phyloP scores from a whole-genome alignment of 176 grass and related monocot species.

The Aegilops tauschii region DNA sequence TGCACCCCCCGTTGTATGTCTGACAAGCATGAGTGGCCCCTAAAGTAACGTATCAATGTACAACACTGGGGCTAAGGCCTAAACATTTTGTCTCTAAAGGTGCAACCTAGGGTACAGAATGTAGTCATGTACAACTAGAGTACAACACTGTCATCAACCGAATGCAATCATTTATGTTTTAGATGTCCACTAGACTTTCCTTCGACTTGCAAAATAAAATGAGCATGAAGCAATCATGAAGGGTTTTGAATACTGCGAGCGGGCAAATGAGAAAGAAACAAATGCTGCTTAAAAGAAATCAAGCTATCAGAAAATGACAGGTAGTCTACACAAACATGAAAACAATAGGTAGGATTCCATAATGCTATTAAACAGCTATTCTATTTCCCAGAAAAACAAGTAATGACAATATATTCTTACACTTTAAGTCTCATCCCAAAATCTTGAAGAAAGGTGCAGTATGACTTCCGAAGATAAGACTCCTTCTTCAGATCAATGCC shows the following conservation, averaged over 20 bases:
- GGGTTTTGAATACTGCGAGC: neutral
- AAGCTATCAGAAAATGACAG: neutral
- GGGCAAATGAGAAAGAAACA: neutral
- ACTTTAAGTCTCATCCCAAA: constrained; percentile 96
- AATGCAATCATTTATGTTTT: neutral
- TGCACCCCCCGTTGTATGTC: neutral
- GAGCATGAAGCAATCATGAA: neutral
- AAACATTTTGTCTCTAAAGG: neutral
- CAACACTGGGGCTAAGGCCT: neutral
- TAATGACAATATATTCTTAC: constrained; percentile 50
- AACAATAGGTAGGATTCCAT: neutral
- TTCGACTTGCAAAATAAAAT: neutral
- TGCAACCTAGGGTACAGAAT: neutral
- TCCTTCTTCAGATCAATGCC: constrained; percentile 89
- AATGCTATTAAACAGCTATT: neutral
- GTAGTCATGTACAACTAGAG: neutral
- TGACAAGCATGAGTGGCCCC: neutral
- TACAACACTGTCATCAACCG: neutral
- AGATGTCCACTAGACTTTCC: neutral
- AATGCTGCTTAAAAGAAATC: neutral
- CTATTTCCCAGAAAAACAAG: constrained; percentile 25
- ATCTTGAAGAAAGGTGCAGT: constrained; percentile 89
- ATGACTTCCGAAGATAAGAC: constrained; percentile 79
- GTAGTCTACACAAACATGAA: neutral
- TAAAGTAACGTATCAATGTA: neutral